Evolutionary conservation across 2,329 filamentous ascomycete genomes (phyloP).

Genomic region (Acrodontium crateriforme): DNA sequence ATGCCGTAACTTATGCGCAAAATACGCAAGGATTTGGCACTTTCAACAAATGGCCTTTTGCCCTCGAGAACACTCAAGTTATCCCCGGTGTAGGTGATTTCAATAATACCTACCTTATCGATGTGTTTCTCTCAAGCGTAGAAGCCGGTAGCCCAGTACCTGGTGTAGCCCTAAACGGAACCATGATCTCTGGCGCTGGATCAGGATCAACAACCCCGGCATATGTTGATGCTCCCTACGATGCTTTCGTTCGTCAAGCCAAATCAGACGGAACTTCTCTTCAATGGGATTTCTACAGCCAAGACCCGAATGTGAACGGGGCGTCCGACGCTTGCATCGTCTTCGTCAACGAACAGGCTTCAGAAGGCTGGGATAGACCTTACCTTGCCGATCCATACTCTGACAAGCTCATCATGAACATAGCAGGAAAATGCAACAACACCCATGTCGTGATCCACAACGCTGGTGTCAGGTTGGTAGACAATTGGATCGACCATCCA

Average conservation of each 20-base stretch:
- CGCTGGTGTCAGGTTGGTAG: conserved; percentile 16
- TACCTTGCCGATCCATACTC: conserved; percentile 14
- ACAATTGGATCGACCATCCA: conserved; percentile 16
- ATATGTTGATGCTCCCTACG: conserved; percentile 14
- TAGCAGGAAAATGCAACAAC: conserved; percentile 18
- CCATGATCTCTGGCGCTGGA: conserved; percentile 17
- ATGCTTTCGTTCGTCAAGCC: conserved; percentile 15
- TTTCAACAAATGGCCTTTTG: conserved; percentile 4
- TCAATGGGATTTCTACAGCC: conserved; percentile 12
- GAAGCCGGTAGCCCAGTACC: conserved; percentile 4
- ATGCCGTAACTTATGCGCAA: conserved; percentile 21
- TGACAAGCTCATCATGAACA: conserved; percentile 16
- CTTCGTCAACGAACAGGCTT: conserved; percentile 17
- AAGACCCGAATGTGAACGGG: conserved; percentile 12
- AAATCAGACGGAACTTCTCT: conserved; percentile 13
- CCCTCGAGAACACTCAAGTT: conserved; percentile 8
- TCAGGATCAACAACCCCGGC: conserved; percentile 15
- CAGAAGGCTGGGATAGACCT: conserved; percentile 16
- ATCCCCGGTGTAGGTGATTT: conserved; percentile 5
- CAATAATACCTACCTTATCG: conserved; percentile 4
- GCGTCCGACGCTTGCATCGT: conserved; percentile 17
- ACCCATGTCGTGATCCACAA: conserved; percentile 21
- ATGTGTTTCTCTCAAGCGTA: conserved; percentile 4
- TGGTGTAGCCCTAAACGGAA: conserved; percentile 15
- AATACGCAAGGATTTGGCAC: conserved; percentile 6